These are phyloP conservation scores for Ophiostoma tasmaniense DNA, from an alignment of 2,329 filamentous ascomycete species.

Conservation along the genomic window DNA sequence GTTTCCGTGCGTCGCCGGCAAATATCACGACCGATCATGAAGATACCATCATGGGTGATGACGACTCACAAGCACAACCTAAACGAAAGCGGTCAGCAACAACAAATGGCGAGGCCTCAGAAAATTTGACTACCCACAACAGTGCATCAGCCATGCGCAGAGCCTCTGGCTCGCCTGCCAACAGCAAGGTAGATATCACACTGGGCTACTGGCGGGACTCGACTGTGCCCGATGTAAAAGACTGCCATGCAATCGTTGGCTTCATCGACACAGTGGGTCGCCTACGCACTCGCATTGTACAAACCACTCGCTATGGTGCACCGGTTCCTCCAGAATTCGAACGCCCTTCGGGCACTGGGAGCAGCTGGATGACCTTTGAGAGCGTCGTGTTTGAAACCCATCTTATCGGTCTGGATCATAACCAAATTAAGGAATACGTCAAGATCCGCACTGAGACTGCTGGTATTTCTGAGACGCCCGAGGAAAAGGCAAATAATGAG, in stretches of 20 bases:
- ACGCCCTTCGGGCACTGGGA: constrained; percentile 49
- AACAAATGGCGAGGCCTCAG: neutral
- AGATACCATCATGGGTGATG: constrained; percentile 36
- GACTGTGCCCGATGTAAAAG: constrained; percentile 36
- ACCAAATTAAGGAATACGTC: constrained; percentile 55
- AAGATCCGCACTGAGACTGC: constrained; percentile 39
- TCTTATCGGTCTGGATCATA: constrained; percentile 46
- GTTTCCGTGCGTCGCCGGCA: constrained; percentile 15
- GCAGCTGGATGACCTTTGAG: constrained; percentile 57
- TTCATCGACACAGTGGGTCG: constrained; percentile 55
- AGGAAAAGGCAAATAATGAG: constrained; percentile 33
- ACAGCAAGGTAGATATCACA: constrained; percentile 36
- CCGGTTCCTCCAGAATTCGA: constrained; percentile 38
- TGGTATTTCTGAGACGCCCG: constrained; percentile 29
- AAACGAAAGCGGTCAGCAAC: constrained; percentile 3
- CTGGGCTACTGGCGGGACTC: constrained; percentile 56
- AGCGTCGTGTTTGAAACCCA: constrained; percentile 50
- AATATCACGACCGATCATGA: constrained; percentile 33
- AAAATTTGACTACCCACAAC: constrained; percentile 23
- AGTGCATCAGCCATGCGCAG: constrained; percentile 24
- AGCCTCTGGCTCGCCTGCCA: neutral
- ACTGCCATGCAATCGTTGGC: constrained; percentile 52
- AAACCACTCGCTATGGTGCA: constrained; percentile 40
- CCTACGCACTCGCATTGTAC: constrained; percentile 50
- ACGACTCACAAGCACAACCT: neutral